Base-by-base conservation (phyloP, 768 basidiomycete genomes). In the Tephrocybe sp. region DNA sequence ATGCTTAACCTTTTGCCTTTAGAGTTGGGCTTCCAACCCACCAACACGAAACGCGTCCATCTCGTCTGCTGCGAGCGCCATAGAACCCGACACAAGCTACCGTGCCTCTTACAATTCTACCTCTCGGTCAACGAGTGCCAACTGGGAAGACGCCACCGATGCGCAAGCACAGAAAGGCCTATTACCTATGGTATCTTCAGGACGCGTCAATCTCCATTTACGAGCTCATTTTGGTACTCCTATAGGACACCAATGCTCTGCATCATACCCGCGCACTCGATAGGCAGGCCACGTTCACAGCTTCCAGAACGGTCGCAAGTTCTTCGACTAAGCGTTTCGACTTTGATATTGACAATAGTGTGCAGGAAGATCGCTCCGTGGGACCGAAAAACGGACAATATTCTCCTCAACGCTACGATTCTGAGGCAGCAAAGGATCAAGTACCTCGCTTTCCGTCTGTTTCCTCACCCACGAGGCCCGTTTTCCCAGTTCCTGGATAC, bases 41-140 rank as follows among this genome's bases (percentile, higher is more conserved):
- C 65, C 70, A 23, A 75, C 82, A 3, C 76, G 82, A 54, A 84
- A 84, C 56, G 69, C 82, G 18, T 86, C 85, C 5, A 73, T 76
- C 30, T 84, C 84, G 30, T 85, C 84, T 4, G 76, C 71, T 16
- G 62, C 79, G 15, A 80, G 82, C 57, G 65, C 69, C 16, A 73
- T 70, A 12, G 83, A 84, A 48, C 58, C 64, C 12, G 83, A 83
- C 49, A 54, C 69, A 34, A 63, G 62, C 45, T 82, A 76, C 54
- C 79, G 77, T 42, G 57, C 73, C 18, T 73, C 67, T 50, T 60
- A 78, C 16, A 67, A 63, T 4, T 45, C 55, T 18, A 42, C 45
- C n/a, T 65, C 78, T 3, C 71, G 83, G 39, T 66, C 79, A 22
- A 65, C 74, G 13, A 78, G 76, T 53, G 80, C 75, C 24, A 69